Conservation (phyloP, 2,329 filamentous ascomycete genomes). For the Hypomyces perniciosus region DNA sequence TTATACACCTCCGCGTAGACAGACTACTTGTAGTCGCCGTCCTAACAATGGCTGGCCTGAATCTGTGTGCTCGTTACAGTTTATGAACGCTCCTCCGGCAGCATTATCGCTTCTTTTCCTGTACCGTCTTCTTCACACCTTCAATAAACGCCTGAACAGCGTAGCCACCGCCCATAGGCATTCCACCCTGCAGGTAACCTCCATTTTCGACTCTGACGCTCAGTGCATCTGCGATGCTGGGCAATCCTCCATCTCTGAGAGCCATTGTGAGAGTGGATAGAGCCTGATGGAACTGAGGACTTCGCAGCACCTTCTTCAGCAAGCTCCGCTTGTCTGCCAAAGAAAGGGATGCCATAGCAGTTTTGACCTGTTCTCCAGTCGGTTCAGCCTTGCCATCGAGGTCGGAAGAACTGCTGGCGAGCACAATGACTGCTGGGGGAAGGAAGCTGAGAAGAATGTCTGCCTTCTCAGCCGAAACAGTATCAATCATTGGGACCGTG, state of each 20-base stretch:
- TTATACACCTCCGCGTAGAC: no score
- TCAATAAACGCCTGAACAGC: constrained; percentile 89
- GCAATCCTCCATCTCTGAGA: constrained; percentile 81
- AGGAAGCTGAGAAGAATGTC: constrained; percentile 73
- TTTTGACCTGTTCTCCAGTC: constrained; percentile 60
- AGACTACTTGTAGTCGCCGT: no score
- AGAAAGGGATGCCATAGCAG: constrained; percentile 67
- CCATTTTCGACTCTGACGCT: constrained; percentile 74
- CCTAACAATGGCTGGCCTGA: no score
- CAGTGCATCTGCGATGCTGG: constrained; percentile 82
- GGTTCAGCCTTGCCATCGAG: constrained; percentile 57
- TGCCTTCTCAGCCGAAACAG: constrained; percentile 57
- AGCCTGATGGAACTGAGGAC: constrained; percentile 86
- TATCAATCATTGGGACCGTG: constrained; percentile 71
- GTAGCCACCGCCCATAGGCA: constrained; percentile 82
- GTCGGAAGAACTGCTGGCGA: constrained; percentile 60
- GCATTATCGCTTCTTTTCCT: constrained; percentile 42
- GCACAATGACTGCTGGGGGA: constrained; percentile 69
- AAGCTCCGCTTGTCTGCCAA: constrained; percentile 73
- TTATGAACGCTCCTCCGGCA: neutral
- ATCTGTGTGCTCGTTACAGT: neutral
- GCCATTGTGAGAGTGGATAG: constrained; percentile 80
- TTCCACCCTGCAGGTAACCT: constrained; percentile 71
- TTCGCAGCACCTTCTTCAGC: constrained; percentile 74
- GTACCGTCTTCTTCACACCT: constrained; percentile 74